These are phyloP conservation scores for Colletotrichum sp. DNA, from an alignment of 2,329 filamentous ascomycete species.

Conservation along the genomic window DNA sequence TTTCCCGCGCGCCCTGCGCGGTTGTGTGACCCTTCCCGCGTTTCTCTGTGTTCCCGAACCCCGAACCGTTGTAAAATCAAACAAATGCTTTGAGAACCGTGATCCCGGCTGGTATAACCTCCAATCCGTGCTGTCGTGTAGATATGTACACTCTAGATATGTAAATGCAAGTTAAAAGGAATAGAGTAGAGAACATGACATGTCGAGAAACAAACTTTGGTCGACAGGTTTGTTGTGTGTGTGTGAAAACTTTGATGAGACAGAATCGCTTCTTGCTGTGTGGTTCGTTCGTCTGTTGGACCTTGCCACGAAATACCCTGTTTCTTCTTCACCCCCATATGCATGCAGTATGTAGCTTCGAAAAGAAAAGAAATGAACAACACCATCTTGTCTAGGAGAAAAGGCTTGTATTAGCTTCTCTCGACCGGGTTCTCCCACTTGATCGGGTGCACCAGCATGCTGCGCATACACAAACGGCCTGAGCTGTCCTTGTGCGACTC, in stretches of 20 bases:
- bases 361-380: background rate
- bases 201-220: background rate
- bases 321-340: background rate
- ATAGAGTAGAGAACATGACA: background rate
- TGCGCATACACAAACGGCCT: conserved; percentile 79
- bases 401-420: conserved; percentile 16
- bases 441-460: conserved; percentile 82
- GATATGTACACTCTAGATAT: conserved; percentile 17
- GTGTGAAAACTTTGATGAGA: background rate
- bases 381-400: background rate
- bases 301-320: background rate
- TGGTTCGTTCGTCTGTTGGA: background rate
- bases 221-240: background rate
- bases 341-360: background rate
- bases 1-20: background rate
- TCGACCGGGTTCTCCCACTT: conserved; percentile 67
- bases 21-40: background rate
- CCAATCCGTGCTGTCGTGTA: conserved; percentile 11
- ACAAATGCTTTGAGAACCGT: conserved; percentile 3
- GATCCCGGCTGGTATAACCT: conserved; percentile 15
- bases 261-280: background rate
- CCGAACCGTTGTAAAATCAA: background rate
- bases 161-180: background rate
- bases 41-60: background rate
- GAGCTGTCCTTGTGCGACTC: conserved; percentile 48